Conservation (phyloP, 129 eudicot genomes). For the Rutidosis leptorrhynchoides region DNA sequence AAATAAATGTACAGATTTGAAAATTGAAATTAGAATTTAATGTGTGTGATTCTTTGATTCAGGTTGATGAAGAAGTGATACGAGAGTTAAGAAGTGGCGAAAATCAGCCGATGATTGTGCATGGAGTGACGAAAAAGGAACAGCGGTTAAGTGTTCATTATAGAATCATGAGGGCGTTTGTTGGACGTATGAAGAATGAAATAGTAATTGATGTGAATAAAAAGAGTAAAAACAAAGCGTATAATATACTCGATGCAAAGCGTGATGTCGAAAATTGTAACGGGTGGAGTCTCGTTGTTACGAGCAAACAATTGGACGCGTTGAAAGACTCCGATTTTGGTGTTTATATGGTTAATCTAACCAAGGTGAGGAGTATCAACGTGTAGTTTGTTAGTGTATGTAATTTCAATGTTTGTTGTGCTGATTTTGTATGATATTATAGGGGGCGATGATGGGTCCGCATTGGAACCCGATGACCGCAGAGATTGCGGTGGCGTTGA, state of each 20-base stretch:
- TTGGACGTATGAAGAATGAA: conserved; percentile 33
- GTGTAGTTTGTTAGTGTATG: background rate
- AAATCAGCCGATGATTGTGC: conserved; percentile 52
- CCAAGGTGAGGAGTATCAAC: conserved; percentile 35
- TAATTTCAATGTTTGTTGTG: background rate
- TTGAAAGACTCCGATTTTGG: conserved; percentile 50
- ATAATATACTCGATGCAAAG: conserved; percentile 49
- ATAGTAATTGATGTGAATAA: conserved; percentile 30
- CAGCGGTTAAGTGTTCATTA: conserved; percentile 40
- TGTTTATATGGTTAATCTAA: conserved; percentile 68
- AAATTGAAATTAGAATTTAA: no score
- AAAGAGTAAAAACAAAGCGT: conserved; percentile 23
- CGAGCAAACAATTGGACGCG: conserved; percentile 43
- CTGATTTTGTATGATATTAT: background rate
- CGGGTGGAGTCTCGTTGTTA: conserved; percentile 70
- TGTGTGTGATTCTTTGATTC: background rate
- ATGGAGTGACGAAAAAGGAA: conserved; percentile 29
- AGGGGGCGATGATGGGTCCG: conserved; percentile 98
- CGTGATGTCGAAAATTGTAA: conserved; percentile 63
- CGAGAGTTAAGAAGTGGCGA: conserved; percentile 44
- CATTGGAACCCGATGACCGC: conserved; percentile 82
- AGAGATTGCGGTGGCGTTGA: conserved; percentile 59
- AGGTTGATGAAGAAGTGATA: conserved; percentile 59
- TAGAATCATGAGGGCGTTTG: conserved; percentile 32
- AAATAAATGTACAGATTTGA: no score